Base-by-base conservation (phyloP, 805 yeast genomes). In the Myxozyma neglecta region DNA sequence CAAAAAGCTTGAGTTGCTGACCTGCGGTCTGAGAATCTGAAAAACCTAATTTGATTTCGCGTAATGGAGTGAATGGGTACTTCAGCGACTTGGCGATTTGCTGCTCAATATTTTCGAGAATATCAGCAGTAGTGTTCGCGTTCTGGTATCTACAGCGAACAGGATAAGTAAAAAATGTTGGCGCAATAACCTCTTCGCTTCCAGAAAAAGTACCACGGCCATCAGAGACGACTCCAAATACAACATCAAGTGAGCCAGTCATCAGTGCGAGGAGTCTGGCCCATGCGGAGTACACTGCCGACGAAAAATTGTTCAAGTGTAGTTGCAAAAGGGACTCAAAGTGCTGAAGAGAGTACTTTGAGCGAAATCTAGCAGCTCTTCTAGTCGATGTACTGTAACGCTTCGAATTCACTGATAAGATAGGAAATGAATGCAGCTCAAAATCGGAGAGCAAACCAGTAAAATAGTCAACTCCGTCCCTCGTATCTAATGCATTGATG, bases 191-290 rank as follows among this genome's bases (percentile, higher is more conserved):
- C n/a, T 59, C 60, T 18, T 61, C 61, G 34, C 57, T 55, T 8
- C 59, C 62, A 14, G 46, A 32, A 24, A 61, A 53, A 9, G 53
- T 20, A 14, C 51, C 61, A n/a, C 71, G 60, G 8, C 71, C 71
- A 40, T 59, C 57, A 4, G 63, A 53, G 20, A 68, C 60, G n/a
- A 56, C 54, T 2, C 72, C 72, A 51, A 69, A 60, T n/a, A 53
- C 61, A 11, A 69, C 61, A 46, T 69, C 72, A 10, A 7, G 36
- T 10, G 49, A 20, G 7, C 64, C 67, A 29, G 44, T 35, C 1
- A 61, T 13, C 5, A 55, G 24, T 8, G 63, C 35, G 10, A 69
- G 53, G 6, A 63, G 20, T 14, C 40, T 39, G 11, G 65, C 63
- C 71, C 71, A 69, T 8, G 70, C 61, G 24, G 47, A 14, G n/a